A percentile compares a stretch with the other conserved stretches of the same genome.
Evolutionary conservation across 179 eudicot species (phyloP).

Genomic region (Nepenthes alata): DNA sequence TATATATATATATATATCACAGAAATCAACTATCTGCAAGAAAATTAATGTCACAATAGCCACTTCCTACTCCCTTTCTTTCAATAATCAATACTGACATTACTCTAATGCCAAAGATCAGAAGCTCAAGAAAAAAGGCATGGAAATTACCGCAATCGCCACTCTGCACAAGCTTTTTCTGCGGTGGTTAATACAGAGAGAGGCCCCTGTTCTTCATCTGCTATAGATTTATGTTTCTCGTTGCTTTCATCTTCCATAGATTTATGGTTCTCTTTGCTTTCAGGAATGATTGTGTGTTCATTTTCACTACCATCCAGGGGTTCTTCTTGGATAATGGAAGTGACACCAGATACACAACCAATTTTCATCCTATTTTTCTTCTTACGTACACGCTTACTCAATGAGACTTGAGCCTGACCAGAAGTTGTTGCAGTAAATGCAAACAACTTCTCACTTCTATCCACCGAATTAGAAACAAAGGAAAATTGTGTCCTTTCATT

Average conservation of each 20-base stretch:
- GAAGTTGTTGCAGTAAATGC: constrained; percentile 32
- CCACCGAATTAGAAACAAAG: constrained; percentile 19
- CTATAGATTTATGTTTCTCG: constrained; percentile 15
- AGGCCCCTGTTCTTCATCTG: constrained; percentile 22
- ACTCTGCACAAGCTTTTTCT: constrained; percentile 65
- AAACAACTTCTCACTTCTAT: constrained; percentile 19
- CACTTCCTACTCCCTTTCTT: no score
- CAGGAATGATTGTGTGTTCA: constrained; percentile 9
- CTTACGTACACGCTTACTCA: constrained; percentile 31
- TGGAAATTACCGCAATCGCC: constrained; percentile 58
- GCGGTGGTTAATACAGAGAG: constrained; percentile 18
- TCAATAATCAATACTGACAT: no score
- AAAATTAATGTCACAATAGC: no score
- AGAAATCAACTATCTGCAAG: no score
- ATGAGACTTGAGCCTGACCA: constrained; percentile 29
- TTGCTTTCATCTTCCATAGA: constrained; percentile 15
- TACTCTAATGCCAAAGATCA: not conserved
- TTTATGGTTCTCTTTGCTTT: no score
- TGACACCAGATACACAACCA: constrained; percentile 24
- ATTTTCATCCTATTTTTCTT: constrained; percentile 47
- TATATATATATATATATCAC: no score
- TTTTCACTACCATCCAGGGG: constrained; percentile 16
- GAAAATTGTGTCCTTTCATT: constrained; percentile 16
- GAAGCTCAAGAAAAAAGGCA: not conserved
- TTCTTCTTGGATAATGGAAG: constrained; percentile 21